Evolutionary conservation across 768 basidiomycete species (phyloP).

Genomic region (Hysterangium stoloniferum): DNA sequence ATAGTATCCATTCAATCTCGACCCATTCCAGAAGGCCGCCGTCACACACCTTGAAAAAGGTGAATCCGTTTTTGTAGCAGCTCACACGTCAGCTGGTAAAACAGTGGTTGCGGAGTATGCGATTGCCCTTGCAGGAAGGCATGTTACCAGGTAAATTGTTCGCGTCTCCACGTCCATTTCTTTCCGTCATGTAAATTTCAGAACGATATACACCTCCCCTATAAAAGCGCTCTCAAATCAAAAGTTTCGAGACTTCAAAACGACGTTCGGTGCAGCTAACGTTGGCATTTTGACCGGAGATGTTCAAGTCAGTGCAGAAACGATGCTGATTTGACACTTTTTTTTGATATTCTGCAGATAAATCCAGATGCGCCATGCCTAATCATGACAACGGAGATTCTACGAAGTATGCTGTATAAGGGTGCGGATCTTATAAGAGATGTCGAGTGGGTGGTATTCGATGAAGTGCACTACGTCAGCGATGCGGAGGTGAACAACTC

Average conservation of each 20-base stretch:
- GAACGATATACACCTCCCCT: conserved; percentile 97
- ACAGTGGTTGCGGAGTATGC: conserved; percentile 99
- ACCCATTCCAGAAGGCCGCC: conserved; percentile 98
- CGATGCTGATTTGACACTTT: no score
- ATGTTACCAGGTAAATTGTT: conserved; percentile 88
- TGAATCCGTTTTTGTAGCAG: conserved; percentile 98
- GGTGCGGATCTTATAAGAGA: conserved; percentile 97
- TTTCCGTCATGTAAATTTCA: conserved; percentile 23
- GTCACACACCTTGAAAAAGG: conserved; percentile 97
- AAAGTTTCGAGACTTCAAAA: conserved; percentile 98
- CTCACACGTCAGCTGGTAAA: conserved; percentile 98
- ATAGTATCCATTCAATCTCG: conserved; percentile 97
- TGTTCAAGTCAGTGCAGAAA: conserved; percentile 68
- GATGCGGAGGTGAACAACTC: conserved; percentile 77
- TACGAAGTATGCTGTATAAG: conserved; percentile 97
- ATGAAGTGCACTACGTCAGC: conserved; percentile 99
- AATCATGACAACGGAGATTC: conserved; percentile 97
- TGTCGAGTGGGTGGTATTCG: conserved; percentile 99
- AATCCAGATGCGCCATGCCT: conserved; percentile 96
- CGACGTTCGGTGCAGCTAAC: conserved; percentile 83
- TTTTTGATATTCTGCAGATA: no score
- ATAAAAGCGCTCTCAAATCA: conserved; percentile 99
- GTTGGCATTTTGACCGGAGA: conserved; percentile 98
- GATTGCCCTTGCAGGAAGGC: conserved; percentile 91
- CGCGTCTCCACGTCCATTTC: background rate